phyloP scores from a whole-genome alignment of 192 early-diverging fungal species.

The Polychytrium aggregatum region DNA sequence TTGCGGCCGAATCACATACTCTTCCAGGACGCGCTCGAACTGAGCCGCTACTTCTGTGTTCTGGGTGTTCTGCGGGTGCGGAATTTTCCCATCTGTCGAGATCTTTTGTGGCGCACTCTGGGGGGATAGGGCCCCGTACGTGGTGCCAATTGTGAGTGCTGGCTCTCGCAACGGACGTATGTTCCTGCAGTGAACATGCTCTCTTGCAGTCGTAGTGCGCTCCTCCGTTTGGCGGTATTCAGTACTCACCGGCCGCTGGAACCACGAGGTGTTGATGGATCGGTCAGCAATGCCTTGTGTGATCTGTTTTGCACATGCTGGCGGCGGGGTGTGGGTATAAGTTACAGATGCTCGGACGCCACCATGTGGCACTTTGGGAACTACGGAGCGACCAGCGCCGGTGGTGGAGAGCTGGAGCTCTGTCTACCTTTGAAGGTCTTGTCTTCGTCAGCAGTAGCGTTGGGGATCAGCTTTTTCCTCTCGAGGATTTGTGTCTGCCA shows the following conservation, averaged over 20 bases:
- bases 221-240: no score
- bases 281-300: slow-evolving; percentile 18
- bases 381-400: not conserved
- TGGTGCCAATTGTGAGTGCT: no score
- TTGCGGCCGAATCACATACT: no score
- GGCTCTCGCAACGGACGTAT: no score
- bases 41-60: no score
- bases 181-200: no score
- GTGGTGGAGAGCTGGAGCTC: not conserved
- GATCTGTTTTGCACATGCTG: slow-evolving; percentile 25
- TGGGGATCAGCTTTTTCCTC: not conserved
- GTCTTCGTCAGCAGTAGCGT: not conserved
- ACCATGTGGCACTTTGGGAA: not conserved
- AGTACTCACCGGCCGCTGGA: slow-evolving; percentile 28
- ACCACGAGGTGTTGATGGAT: slow-evolving; percentile 42
- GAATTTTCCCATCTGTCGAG: no score
- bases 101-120: no score
- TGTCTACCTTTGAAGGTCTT: not conserved
- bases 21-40: no score
- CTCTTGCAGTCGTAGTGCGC: no score
- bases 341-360: not conserved
- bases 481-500: slow-evolving; percentile 48
- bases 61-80: no score
- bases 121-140: no score
- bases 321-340: slow-evolving; percentile 8